Evolutionary conservation across 345 rosid genomes (phyloP), one percentile per base, ranked within the genome.

Genomic region (Citropsis articulata): DNA sequence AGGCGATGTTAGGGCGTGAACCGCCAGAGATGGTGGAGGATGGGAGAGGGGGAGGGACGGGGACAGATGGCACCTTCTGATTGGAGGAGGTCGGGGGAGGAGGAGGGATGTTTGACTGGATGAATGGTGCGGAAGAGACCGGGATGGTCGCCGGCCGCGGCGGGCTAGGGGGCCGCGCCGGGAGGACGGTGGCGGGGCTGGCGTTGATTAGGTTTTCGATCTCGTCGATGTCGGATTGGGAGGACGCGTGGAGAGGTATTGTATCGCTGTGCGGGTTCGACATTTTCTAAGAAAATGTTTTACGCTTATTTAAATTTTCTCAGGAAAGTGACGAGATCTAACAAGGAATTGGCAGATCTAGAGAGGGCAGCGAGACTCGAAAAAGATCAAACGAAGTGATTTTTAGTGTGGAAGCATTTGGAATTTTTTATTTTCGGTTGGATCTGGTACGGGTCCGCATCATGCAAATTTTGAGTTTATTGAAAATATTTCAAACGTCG

Each of bases 161-260:
- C 6, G 98, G 99, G 33, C 98, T 91, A 7, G 93, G 91, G 0
- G 93, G 95, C 1, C 94, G 92, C 69, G 98, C 99, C 0, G 98
- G 97, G 38, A 84, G 93, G 77, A 94, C 98, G 5, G 95, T 85
- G 72, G 97, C 86, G n/a, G 91, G 86, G 30, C 87, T 83, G 77
- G 84, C 90, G 88, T 84, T 83, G 87, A 96, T 94, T 78, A 96
- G 94, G 86, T 89, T 90, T 86, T 96, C 98, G 87, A 96, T 96
- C 93, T 96, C 99, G 88, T 96, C 99, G 84, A 92, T 96, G 88
- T 94, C 99, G 42, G 98, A 96, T 66, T 96, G 99, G 79, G 98
- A 96, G 9, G 99, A 89, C 1, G 93, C 68, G 65, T 91, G 90
- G 35, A 91, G 92, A 36, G 98, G 99, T 71, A 88, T 75, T 2